Conservation (phyloP, 768 basidiomycete species). For the Kwoniella sp. region DNA sequence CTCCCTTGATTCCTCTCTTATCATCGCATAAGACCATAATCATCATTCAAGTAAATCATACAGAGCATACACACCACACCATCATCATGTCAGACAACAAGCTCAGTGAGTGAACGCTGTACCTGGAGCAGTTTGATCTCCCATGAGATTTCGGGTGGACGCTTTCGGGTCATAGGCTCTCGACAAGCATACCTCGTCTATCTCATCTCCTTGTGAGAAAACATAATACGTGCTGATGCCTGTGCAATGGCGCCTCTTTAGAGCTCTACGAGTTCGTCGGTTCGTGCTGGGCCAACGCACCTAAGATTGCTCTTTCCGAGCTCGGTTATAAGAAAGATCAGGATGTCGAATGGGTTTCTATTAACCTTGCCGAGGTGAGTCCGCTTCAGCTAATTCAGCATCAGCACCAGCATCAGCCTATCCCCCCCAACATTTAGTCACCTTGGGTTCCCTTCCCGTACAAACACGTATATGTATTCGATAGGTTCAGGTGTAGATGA, state of each 20-base stretch:
- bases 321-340: slow-evolving; percentile 34
- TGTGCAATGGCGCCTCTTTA: slow-evolving; percentile 12
- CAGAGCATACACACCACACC: too few relatives aligned
- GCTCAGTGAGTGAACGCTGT: slow-evolving; percentile 21
- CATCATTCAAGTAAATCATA: too few relatives aligned
- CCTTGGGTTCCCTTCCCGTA: too few relatives aligned
- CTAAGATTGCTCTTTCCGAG: slow-evolving; percentile 43
- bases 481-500: too few relatives aligned
- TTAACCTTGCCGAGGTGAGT: slow-evolving; percentile 48
- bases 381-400: too few relatives aligned
- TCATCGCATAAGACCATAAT: not conserved
- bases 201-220: too few relatives aligned
- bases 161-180: too few relatives aligned
- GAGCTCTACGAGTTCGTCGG: slow-evolving; percentile 47
- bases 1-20: not conserved
- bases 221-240: too few relatives aligned
- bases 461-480: too few relatives aligned
- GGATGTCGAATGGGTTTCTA: slow-evolving; percentile 38
- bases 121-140: too few relatives aligned
- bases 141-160: not conserved
- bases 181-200: not conserved
- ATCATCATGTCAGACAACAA: slow-evolving; percentile 19
- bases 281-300: slow-evolving; percentile 50
- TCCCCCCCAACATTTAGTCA: too few relatives aligned
- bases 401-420: too few relatives aligned